A percentile compares a stretch with the other conserved stretches of the same genome.
These are phyloP conservation scores for Gynochthodes officinalis DNA, from an alignment of 257 asterid species.

Conservation along the genomic window DNA sequence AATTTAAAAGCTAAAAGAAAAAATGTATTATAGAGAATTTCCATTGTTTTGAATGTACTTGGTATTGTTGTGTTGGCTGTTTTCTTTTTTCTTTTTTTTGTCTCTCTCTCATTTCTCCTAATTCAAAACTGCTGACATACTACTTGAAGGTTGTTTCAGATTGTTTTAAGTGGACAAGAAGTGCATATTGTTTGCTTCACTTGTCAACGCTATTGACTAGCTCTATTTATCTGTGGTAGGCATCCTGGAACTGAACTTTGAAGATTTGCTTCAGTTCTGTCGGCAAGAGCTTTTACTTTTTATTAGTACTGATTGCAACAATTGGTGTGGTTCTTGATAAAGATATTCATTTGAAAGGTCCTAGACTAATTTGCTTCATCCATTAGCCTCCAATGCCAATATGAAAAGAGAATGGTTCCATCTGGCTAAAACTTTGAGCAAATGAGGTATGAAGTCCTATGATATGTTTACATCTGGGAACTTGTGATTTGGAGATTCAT, in stretches of 20 bases:
- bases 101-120: not conserved
- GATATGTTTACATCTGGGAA: not conserved
- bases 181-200: not conserved
- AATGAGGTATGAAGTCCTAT: not conserved
- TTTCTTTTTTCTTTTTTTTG: not conserved
- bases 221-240: conserved; percentile 2
- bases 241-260: not conserved
- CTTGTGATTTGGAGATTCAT: not conserved
- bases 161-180: not conserved
- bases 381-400: not conserved
- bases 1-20: too few species aligned
- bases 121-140: not conserved
- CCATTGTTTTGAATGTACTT: not conserved
- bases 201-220: not conserved
- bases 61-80: conserved; percentile 1
- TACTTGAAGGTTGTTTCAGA: not conserved
- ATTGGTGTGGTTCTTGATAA: not conserved
- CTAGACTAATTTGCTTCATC: not conserved
- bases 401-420: not conserved
- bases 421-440: not conserved
- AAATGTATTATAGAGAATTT: not conserved
- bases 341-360: not conserved
- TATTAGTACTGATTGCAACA: not conserved
- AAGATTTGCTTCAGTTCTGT: not conserved
- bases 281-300: not conserved